These are phyloP conservation scores for Penicillium desertorum DNA, from an alignment of 495 filamentous ascomycete species.

Conservation along the genomic window DNA sequence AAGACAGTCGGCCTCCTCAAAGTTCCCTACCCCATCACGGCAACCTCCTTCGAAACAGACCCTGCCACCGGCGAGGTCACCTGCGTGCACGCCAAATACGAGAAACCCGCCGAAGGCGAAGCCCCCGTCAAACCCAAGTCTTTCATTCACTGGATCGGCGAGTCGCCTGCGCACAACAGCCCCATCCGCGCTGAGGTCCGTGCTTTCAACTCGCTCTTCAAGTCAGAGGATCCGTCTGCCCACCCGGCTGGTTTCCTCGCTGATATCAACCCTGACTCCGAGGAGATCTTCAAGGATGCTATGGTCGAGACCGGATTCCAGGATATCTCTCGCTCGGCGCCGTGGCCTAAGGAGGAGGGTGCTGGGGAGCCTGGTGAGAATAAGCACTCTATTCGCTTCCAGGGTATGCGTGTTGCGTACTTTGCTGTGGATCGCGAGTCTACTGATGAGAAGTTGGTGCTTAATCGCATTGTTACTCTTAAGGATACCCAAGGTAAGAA, in stretches of 20 bases:
- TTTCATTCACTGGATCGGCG: conserved; percentile 83
- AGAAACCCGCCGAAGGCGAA: conserved; percentile 51
- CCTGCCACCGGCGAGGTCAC: conserved; percentile 64
- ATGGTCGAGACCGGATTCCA: conserved; percentile 83
- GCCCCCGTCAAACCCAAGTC: conserved; percentile 70
- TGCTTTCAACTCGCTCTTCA: conserved; percentile 82
- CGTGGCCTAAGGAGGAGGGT: conserved; percentile 78
- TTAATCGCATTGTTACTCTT: conserved; percentile 90
- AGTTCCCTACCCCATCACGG: conserved; percentile 78
- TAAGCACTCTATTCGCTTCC: conserved; percentile 79
- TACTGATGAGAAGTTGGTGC: conserved; percentile 70
- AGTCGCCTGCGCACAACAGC: conserved; percentile 55
- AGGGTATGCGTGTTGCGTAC: conserved; percentile 88
- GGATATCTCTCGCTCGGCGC: conserved; percentile 70
- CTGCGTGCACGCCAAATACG: conserved; percentile 40
- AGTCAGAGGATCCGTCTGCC: conserved; percentile 70
- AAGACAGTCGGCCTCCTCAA: conserved; percentile 87
- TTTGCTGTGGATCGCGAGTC: conserved; percentile 79
- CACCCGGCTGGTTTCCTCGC: conserved; percentile 75
- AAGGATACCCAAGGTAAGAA: conserved; percentile 61
- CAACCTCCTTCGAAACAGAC: conserved; percentile 73
- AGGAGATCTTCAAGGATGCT: conserved; percentile 73
- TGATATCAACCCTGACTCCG: conserved; percentile 82
- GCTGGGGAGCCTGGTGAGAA: conserved; percentile 21
- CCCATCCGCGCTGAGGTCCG: conserved; percentile 77